Base-by-base conservation (phyloP, 2,329 filamentous ascomycete genomes). In the Alternaria triticimaculans region DNA sequence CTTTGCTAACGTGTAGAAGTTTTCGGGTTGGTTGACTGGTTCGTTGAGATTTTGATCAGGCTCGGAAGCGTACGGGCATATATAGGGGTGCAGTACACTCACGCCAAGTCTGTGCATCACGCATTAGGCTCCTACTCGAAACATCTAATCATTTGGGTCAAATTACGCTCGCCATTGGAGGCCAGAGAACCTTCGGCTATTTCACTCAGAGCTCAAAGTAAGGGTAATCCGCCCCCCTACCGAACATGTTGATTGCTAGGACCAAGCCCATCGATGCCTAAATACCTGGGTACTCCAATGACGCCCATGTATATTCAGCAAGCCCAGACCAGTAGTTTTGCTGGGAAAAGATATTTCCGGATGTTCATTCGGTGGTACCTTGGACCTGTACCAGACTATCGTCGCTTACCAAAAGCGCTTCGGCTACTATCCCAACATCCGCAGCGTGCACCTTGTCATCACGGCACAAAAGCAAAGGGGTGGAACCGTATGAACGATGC, bases 141-240 rank as follows among this genome's bases (percentile, higher is more conserved):
- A 41, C 2, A 4, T 18, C 8, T 18, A 3, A 10, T 0, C 1
- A 6, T 18, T 1, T 0, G 5, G 37, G 37, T 41, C 37, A 5
- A 18, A 18, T 0, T 41, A 41, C 15, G 37, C 15, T 41, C 37
- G 37, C 37, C 37, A 41, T 5, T 18, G 37, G n/a, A 2, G 37
- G 37, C 37, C n/a, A 41, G 37, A 41, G n/a, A 41, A 18, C n/a
- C 5, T 5, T 41, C n/a, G n/a, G 9, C 37, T 41, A 18, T 41
- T 41, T 41, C 37, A 41, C 37, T 41, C 37, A 41, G 37, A 41
- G 33, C 33, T 10, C 14, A 37, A 37, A 37, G 14, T 37, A 37
- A 37, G n/a, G 14, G 33, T 37, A 37, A 4, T 37, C 3, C 4
- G 7, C 33, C 33, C 14, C 33, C 33, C 1, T 37, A 37, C 33